A percentile compares a stretch with the other conserved stretches of the same genome.
Evolutionary conservation across 1,284 basidiomycete species (phyloP).

Genomic region (Sanguinoderma infundibulare): DNA sequence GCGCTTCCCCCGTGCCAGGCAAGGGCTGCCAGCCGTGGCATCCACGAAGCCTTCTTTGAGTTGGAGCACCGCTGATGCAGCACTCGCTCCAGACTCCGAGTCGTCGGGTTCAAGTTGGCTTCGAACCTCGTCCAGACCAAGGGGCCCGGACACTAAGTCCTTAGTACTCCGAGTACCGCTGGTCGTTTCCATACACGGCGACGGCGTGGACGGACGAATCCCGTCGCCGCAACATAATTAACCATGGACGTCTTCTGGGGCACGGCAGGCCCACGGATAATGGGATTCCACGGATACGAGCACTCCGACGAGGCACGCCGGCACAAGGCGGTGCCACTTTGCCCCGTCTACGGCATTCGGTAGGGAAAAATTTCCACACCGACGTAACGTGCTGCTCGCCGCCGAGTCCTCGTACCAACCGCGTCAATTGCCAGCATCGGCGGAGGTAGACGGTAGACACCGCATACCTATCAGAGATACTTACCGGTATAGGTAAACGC

Average conservation of each 20-base stretch:
- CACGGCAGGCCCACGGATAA: background rate
- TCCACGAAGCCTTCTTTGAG: background rate
- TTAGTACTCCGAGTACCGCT: background rate
- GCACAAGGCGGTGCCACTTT: too few species aligned
- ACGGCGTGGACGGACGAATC: background rate
- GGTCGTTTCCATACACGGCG: background rate
- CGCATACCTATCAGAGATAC: too few species aligned
- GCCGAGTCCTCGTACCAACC: too few species aligned
- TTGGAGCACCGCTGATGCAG: background rate
- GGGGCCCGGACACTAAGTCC: background rate
- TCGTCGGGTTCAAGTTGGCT: too few species aligned
- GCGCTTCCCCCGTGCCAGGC: background rate
- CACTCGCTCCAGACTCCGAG: background rate
- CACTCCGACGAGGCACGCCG: too few species aligned
- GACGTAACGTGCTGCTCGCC: too few species aligned
- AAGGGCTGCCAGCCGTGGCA: background rate
- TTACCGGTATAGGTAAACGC: background rate
- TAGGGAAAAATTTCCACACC: too few species aligned
- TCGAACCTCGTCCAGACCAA: background rate
- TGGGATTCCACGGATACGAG: too few species aligned
- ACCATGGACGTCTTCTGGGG: background rate
- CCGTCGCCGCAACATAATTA: background rate
- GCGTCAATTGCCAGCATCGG: too few species aligned
- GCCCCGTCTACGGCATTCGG: too few species aligned
- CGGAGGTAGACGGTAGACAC: too few species aligned